Conservation (phyloP, 192 early-diverging fungal species). For the Bifiguratus adelaidae region DNA sequence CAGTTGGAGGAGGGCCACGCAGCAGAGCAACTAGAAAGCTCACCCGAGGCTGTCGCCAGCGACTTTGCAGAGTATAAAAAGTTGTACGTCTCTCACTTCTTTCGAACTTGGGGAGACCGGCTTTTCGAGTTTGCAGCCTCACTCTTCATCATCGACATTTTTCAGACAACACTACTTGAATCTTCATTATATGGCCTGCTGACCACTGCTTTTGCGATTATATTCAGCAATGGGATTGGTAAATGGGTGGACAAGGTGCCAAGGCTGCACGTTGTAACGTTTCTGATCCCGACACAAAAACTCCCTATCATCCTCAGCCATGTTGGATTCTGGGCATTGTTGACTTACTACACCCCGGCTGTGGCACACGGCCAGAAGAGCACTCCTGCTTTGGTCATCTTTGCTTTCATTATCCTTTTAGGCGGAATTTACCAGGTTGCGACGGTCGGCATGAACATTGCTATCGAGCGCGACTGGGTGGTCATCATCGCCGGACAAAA, state of each 20-base stretch:
- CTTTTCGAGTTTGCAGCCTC: conserved; percentile 23
- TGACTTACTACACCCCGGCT: conserved; percentile 17
- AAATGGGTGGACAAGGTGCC: conserved; percentile 14
- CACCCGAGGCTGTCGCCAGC: not conserved
- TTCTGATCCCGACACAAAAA: conserved; percentile 12
- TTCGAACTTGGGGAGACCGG: conserved; percentile 19
- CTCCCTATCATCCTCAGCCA: conserved; percentile 11
- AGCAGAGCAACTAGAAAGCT: no score
- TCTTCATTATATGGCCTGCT: conserved; percentile 22
- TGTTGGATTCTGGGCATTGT: conserved; percentile 17
- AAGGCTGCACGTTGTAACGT: conserved; percentile 10
- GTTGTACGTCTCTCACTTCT: not conserved
- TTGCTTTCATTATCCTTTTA: conserved; percentile 9
- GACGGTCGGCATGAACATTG: conserved; percentile 18
- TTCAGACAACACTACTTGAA: conserved; percentile 15
- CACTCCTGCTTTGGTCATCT: conserved; percentile 7
- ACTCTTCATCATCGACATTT: conserved; percentile 24
- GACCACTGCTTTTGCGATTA: conserved; percentile 17
- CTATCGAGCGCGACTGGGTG: conserved; percentile 22
- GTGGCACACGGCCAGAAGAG: no score
- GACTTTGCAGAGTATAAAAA: not conserved
- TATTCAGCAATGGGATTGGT: conserved; percentile 17
- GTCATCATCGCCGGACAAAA: conserved; percentile 13
- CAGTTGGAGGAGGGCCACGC: no score
- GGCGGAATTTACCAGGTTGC: conserved; percentile 15